Percentiles rank a stretch among this genome's conserved stretches.
Evolutionary conservation across 228 moss, liverwort and hornwort species (phyloP).

Genomic region (Sphagnum magellanicum): DNA sequence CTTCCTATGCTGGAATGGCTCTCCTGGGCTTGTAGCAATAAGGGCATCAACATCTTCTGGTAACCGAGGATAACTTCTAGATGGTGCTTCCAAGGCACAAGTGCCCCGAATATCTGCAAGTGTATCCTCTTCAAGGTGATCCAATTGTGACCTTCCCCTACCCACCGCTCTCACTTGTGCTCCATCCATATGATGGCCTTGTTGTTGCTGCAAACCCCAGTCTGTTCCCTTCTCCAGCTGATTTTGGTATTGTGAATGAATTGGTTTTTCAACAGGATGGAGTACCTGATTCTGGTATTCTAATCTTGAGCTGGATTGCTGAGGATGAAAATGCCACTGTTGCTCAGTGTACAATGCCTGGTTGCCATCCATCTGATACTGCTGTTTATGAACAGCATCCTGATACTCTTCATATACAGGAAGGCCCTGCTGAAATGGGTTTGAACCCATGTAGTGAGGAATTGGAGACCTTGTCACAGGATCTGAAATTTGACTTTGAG

Average conservation of each 20-base stretch:
- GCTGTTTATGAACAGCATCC: slow-evolving; percentile 30
- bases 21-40: slow-evolving; percentile 33
- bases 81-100: slow-evolving; percentile 39
- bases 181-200: slow-evolving; percentile 42
- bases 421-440: slow-evolving; percentile 73
- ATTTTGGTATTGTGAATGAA: slow-evolving; percentile 50
- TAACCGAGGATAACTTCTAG: slow-evolving; percentile 41
- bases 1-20: slow-evolving; percentile 34
- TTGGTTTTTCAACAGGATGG: slow-evolving; percentile 35
- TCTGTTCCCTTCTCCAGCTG: slow-evolving; percentile 1
- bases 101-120: slow-evolving; percentile 18
- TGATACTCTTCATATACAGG: slow-evolving; percentile 39
- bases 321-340: slow-evolving; percentile 31
- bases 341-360: slow-evolving; percentile 25
- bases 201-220: slow-evolving; percentile 36
- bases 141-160: slow-evolving; percentile 27
- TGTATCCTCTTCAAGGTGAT: slow-evolving; percentile 30
- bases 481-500: slow-evolving; percentile 43
- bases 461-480: slow-evolving; percentile 38
- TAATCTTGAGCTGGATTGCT: slow-evolving; percentile 37
- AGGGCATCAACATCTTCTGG: slow-evolving; percentile 70
- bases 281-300: slow-evolving; percentile 42
- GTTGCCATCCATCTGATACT: background rate
- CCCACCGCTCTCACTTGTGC: slow-evolving; percentile 11
- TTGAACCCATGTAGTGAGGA: slow-evolving; percentile 60